Evolutionary conservation across 306 rosid species (phyloP), one percentile per base, ranked within the genome.

Genomic region (Rosa lucieae): DNA sequence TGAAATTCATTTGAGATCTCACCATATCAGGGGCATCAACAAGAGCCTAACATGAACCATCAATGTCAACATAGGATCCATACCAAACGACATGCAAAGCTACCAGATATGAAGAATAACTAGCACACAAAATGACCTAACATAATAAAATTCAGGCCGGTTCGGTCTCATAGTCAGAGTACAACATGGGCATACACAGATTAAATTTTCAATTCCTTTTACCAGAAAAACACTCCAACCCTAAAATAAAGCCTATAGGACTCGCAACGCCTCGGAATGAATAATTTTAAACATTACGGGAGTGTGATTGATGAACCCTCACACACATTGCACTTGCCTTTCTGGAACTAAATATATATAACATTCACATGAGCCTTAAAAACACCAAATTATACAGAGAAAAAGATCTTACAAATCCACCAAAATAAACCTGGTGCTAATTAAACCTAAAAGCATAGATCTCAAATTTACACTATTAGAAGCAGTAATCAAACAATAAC

Each of bases 11-110:
- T 40, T 84, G 96, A 14, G 92, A 74, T 53, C 99, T 87, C 67
- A 87, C 99, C 92, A 86, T 90, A 12, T 93, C 97, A 20, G 99
- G 99, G 14, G 99, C 86, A 84, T 96, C 98, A 0, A 96, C 98
- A 40, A 96, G 93, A 21, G 97, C 99, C 99, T 96, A 76, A 59
- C 3, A 75, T 0, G n/a, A 75, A 69, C 59, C 51, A 77, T 48
- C 69, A 61, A 35, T 35, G 46, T 56, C 52, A 37, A 13, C 44
- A 67, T 5, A 61, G 6, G 20, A 58, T 58, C 3, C 32, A 58
- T 10, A n/a, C 0, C 37, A 23, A 23, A 23, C 37, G 15, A 59
- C 32, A 59, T 23, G 35, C 37, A 11, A 62, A 23, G 14, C 4
- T 4, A 62, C 40, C 3, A 11, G 7, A 26, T 4, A 13, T 32